These are phyloP conservation scores for Iris pallida DNA, from an alignment of 116 monocot species.

Conservation along the genomic window DNA sequence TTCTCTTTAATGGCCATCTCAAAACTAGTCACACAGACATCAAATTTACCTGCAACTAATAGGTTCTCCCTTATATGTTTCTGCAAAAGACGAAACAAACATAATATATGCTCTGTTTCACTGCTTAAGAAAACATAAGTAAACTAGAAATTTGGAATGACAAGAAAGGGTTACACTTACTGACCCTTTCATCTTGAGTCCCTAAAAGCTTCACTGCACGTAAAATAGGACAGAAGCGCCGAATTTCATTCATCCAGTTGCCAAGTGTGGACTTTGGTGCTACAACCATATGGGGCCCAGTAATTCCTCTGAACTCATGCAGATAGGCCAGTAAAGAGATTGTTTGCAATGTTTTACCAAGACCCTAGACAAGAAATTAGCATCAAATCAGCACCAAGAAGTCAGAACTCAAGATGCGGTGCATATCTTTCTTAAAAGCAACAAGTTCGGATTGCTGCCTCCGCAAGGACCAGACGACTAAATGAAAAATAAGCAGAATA, in stretches of 20 bases:
- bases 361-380: conserved; percentile 47
- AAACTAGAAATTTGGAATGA: background rate
- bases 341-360: conserved; percentile 96
- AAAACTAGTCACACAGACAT: conserved; percentile 94
- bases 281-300: conserved; percentile 96
- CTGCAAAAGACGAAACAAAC: conserved; percentile 36
- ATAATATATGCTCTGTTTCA: background rate
- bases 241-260: conserved; percentile 97
- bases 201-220: conserved; percentile 87
- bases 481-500: too few relatives aligned
- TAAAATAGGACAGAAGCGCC: conserved; percentile 87
- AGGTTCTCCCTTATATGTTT: conserved; percentile 79
- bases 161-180: conserved; percentile 1
- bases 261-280: conserved; percentile 98
- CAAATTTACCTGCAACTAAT: conserved; percentile 90
- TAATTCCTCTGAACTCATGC: conserved; percentile 84
- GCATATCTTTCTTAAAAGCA: too few relatives aligned
- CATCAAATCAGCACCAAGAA: too few relatives aligned
- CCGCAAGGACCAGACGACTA: too few relatives aligned
- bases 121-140: background rate
- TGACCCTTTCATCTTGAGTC: conserved; percentile 91
- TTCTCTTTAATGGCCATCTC: conserved; percentile 99
- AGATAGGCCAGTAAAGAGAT: conserved; percentile 90
- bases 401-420: too few relatives aligned
- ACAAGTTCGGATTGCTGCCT: too few relatives aligned